Base-by-base conservation (phyloP, 1,284 basidiomycete genomes). In the Ustilago xerochloae region DNA sequence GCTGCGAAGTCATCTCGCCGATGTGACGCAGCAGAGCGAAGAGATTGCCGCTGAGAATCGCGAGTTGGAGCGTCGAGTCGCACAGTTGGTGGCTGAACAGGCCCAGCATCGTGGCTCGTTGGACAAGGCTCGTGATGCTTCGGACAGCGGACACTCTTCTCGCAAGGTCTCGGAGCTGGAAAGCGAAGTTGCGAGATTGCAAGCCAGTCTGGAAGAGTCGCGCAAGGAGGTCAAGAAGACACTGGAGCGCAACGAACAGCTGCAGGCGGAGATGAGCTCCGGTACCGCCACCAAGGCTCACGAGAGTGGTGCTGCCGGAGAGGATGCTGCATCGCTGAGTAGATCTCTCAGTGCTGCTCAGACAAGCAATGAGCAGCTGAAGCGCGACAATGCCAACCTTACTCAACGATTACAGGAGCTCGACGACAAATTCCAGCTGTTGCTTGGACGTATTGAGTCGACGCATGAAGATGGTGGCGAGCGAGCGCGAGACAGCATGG, bases 1-100 rank as follows among this genome's bases (percentile, higher is more conserved):
- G 36, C 63, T 80, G 18, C 68, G 77, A 33, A 77, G 63, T 29
- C 71, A 77, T 16, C 70, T 80, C 6, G 74, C 63, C 3, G 74
- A 75, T 30, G 64, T 81, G 46, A 75, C 80, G 45, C 65, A 70
- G 48, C 73, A 80, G 68, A 73, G 68, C 67, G 78, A 81, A 47
- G 78, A 78, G 64, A 62, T 77, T 13, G 67, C 75, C 0, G 66
- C 71, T 16, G 79, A 81, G 64, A 81, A 81, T 60, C 75, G 79
- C 47, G 78, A 81, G 55, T 47, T 81, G 60, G 79, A 81, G 55
- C 62, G 68, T 29, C 63, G 55, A 39, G 54, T 81, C 16, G 73
- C 73, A 1, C 59, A 67, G 45, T 63, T 79, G 1, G 55, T 77
- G 7, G 62, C 65, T 20, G 78, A 79, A 59, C 79, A 79, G 49